A percentile compares a stretch with the other conserved stretches of the same genome.
Evolutionary conservation across 179 eudicot genomes (phyloP).

Genomic region (Silene coronaria): DNA sequence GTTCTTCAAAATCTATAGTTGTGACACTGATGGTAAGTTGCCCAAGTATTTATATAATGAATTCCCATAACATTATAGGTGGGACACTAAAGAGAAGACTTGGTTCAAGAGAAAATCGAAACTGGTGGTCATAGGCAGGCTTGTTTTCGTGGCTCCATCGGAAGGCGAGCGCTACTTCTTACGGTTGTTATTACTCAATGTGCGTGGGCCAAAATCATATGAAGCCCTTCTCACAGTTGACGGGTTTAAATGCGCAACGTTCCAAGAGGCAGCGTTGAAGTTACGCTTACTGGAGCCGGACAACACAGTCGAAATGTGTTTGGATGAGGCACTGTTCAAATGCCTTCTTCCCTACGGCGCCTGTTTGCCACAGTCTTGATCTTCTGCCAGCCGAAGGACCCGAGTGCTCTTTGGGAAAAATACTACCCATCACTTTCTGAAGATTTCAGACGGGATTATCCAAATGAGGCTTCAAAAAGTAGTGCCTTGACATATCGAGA

Average conservation of each 20-base stretch:
- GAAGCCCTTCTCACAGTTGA: slow-evolving; percentile 9
- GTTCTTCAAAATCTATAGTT: not conserved
- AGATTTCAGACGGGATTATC: not conserved
- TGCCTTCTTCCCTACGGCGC: slow-evolving; percentile 14
- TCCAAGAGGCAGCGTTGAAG: slow-evolving; percentile 11
- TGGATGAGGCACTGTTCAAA: slow-evolving; percentile 20
- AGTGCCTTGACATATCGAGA: too few relatives aligned
- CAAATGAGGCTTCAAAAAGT: too few relatives aligned
- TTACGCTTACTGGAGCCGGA: slow-evolving; percentile 16
- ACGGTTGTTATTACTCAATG: slow-evolving; percentile 8
- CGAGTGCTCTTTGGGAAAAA: not conserved
- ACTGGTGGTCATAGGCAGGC: too few relatives aligned
- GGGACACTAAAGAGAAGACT: too few relatives aligned
- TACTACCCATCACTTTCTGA: slow-evolving; percentile 15
- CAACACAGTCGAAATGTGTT: not conserved
- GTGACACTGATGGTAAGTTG: too few relatives aligned
- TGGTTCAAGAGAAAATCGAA: too few relatives aligned
- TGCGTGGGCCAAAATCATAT: slow-evolving; percentile 22
- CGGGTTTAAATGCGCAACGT: not conserved
- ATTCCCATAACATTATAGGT: too few relatives aligned
- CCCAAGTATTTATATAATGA: not conserved
- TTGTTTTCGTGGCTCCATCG: too few relatives aligned
- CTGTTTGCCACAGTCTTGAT: slow-evolving; percentile 22
- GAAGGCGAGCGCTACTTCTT: too few relatives aligned
- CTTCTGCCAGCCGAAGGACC: slow-evolving; percentile 9